Base-by-base conservation (phyloP, 2,329 filamentous ascomycete species). In the Dothiorella sarmentorum region DNA sequence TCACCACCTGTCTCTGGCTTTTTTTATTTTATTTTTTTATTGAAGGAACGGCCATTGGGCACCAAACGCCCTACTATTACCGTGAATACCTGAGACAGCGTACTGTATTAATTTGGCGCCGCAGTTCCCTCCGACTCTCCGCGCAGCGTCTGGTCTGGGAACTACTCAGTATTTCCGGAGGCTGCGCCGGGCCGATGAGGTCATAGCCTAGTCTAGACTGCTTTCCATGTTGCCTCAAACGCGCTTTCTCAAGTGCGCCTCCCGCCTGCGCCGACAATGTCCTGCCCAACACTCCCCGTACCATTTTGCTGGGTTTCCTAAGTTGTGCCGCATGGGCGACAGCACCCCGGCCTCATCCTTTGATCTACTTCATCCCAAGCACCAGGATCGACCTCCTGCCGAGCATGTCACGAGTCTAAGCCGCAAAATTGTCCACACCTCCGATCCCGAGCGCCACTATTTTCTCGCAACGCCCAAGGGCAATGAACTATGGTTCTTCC, bases 161-260 rank as follows among this genome's bases (percentile, higher is more conserved):
- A n/a, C 26, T 18, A 15, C 13, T 17, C 18, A n/a, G n/a, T 20
- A 40, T 7, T 20, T 3, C 37, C 20, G n/a, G n/a, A 24, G 17
- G 17, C 17, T 7, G 37, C 17, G 40, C 20, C 10, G 24, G 29
- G 22, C 7, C 31, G 9, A 24, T 40, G 33, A 40, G 33, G 33
- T 27, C 47, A 52, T 27, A n/a, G 33, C 33, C 9, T n/a, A 22
- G 49, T 15, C 49, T 53, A 53, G 49, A 40, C 35, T 53, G 49
- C 35, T 53, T 40, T 53, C n/a, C n/a, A n/a, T n/a, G 35, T 53
- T 53, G 33, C 49, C 49, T 24, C 49, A 42, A 22, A 53, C 49
- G 40, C 49, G 22, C 49, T 20, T 13, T n/a, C 49, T 15, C 35
- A 13, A 52, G 47, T 17, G 47, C 47, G 31, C 31, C 45, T 49